Conservation (phyloP, 768 basidiomycete species). For the Leccinum ochraceum region DNA sequence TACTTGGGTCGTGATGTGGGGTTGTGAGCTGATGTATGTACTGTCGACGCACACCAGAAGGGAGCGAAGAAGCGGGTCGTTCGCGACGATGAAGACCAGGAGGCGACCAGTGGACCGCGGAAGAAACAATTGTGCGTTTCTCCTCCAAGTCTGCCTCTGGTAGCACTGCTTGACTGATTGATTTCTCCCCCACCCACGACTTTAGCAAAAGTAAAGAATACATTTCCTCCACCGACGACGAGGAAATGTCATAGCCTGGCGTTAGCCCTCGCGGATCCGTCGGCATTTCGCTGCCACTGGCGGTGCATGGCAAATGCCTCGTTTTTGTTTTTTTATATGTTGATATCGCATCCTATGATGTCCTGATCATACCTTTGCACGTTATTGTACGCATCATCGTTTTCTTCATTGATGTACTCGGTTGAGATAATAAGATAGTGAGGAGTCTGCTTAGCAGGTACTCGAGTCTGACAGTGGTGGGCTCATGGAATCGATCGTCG, state of each 20-base stretch:
- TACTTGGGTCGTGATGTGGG: not conserved
- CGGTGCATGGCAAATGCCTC: not conserved
- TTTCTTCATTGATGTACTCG: not conserved
- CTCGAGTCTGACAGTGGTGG: too few relatives aligned
- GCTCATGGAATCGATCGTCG: too few relatives aligned
- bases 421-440: too few relatives aligned
- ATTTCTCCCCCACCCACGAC: not conserved
- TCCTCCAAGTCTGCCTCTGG: not conserved
- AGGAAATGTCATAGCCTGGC: conserved; percentile 44
- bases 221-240: conserved; percentile 87
- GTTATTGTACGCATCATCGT: not conserved
- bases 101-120: conserved; percentile 57
- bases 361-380: not conserved
- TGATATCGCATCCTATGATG: not conserved
- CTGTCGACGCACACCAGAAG: conserved; percentile 31
- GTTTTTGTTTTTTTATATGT: not conserved
- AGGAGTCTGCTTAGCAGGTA: too few relatives aligned
- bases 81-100: conserved; percentile 79
- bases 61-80: conserved; percentile 73
- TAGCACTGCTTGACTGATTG: not conserved
- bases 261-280: not conserved
- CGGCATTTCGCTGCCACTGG: not conserved
- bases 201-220: conserved; percentile 86
- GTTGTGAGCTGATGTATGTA: not conserved
- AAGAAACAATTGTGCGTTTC: conserved; percentile 75